These are phyloP conservation scores for Solanum chiquidenum DNA, from an alignment of 257 asterid genomes.

Conservation along the genomic window DNA sequence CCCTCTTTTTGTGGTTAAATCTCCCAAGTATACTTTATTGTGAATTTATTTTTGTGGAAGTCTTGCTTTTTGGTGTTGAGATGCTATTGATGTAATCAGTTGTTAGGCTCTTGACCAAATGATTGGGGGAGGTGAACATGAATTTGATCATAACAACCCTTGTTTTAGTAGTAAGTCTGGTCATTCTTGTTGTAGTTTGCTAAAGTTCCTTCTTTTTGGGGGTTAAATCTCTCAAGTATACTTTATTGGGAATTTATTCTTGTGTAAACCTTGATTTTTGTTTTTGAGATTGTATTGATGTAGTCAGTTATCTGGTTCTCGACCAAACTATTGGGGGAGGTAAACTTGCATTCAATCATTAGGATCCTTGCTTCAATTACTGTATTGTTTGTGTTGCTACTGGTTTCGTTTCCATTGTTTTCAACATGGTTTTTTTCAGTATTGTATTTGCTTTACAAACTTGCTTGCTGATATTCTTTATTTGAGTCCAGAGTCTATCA, in stretches of 20 bases:
- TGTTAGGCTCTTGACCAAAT: constrained; percentile 12
- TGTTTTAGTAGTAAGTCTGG: background rate
- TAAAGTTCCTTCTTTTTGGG: background rate
- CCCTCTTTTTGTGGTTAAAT: background rate
- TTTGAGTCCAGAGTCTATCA: background rate
- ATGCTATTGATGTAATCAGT: background rate
- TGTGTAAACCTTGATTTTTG: background rate
- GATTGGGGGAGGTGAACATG: constrained; percentile 49
- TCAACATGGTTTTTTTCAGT: background rate
- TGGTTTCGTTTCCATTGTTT: background rate
- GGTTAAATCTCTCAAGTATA: background rate
- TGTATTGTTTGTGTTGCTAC: background rate
- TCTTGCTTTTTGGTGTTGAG: background rate
- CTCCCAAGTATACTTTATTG: background rate
- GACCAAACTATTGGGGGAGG: constrained; percentile 69
- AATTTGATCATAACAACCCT: background rate
- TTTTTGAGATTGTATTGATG: background rate
- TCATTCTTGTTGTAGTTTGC: background rate
- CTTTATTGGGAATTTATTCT: background rate
- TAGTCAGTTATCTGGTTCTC: constrained; percentile 21
- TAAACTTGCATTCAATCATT: constrained; percentile 1
- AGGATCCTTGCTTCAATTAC: background rate
- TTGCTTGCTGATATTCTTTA: background rate
- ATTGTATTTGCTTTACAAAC: background rate
- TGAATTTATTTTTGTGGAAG: background rate